Evolutionary conservation across 2,329 filamentous ascomycete genomes (phyloP).

Genomic region (Calonectria hongkongensis): DNA sequence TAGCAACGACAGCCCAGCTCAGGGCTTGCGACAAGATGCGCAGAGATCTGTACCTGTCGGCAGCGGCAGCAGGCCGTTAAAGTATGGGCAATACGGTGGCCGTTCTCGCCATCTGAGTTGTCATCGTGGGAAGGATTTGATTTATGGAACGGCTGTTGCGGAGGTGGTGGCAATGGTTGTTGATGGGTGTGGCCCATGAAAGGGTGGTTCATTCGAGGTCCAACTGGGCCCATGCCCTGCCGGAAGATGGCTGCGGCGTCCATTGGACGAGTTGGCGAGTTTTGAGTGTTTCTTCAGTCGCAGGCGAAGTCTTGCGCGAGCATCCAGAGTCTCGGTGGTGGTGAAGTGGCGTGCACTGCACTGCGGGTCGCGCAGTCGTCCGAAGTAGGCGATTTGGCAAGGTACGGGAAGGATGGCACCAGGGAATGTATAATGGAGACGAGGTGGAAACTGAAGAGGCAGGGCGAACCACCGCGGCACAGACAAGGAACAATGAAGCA

Average conservation of each 20-base stretch:
- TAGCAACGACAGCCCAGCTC: constrained; percentile 40
- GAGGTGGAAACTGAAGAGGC: constrained; percentile 20
- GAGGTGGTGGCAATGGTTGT: constrained; percentile 53
- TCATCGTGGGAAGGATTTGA: constrained; percentile 61
- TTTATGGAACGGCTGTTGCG: constrained; percentile 55
- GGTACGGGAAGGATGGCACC: constrained; percentile 25
- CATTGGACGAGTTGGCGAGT: constrained; percentile 63
- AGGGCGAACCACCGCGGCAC: constrained; percentile 25
- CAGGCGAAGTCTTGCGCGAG: constrained; percentile 36
- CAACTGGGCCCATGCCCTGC: constrained; percentile 71
- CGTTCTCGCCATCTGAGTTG: constrained; percentile 69
- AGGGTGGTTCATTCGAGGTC: constrained; percentile 61
- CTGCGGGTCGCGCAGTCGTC: constrained; percentile 26
- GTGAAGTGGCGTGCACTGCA: constrained; percentile 43
- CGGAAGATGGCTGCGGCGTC: constrained; percentile 76
- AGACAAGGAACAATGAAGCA: constrained; percentile 8
- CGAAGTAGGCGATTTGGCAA: constrained; percentile 11
- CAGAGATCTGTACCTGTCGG: constrained; percentile 76
- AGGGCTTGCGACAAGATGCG: constrained; percentile 31
- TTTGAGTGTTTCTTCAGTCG: constrained; percentile 34
- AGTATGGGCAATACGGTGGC: constrained; percentile 83
- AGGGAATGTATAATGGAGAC: constrained; percentile 22
- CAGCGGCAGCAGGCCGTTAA: constrained; percentile 88
- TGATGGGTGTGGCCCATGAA: constrained; percentile 54
- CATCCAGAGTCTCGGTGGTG: constrained; percentile 39